Evolutionary conservation across 2,329 filamentous ascomycete genomes (phyloP), one percentile per base, ranked within the genome.

Genomic region (Exserohilum turcica): DNA sequence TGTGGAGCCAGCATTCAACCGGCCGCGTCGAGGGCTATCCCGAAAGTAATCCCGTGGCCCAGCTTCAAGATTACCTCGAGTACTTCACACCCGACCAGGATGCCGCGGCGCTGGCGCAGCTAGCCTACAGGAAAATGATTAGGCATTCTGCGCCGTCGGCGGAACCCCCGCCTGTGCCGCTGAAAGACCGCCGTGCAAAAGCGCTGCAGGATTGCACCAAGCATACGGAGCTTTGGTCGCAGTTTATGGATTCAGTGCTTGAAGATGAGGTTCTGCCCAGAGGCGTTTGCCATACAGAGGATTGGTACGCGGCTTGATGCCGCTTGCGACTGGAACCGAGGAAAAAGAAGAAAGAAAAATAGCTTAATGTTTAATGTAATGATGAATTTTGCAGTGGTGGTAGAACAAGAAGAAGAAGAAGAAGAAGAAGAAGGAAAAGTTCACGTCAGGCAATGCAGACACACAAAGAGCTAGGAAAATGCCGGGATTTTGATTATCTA

Each of bases 1-100:
- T 54, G 1, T 73, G 69, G 69, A 68, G 67, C 27, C 44, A 44
- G 7, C 48, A 54, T 12, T 56, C 54, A 0, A 72, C 68, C 0
- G 69, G 66, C 8, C 59, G 70, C 2, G 62, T 66, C 0, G 69
- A 72, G 43, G 70, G 69, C 1, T 73, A 64, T 24, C 67, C 68
- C 1, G 66, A 71, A 13, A 61, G 54, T 8, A 49, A 61, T 10
- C 19, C 50, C 0, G 29, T 15, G 0, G 61, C 66, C 1, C 62
- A 70, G 10, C 53, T 73, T 0, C 70, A 73, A 24, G 70, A 73
- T 29, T 47, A 51, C 5, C 64, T 73, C 1, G 70, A 73, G 29
- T 72, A 62, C 21, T 72, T 57, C 27, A 61, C 43, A 1, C 21
- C 44, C 4, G 43, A 54, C 3, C 56, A 68, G 21, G 42, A 66